phyloP scores from a whole-genome alignment of 805 yeast genomes.

The Yamadazyma paraphyllophila region DNA sequence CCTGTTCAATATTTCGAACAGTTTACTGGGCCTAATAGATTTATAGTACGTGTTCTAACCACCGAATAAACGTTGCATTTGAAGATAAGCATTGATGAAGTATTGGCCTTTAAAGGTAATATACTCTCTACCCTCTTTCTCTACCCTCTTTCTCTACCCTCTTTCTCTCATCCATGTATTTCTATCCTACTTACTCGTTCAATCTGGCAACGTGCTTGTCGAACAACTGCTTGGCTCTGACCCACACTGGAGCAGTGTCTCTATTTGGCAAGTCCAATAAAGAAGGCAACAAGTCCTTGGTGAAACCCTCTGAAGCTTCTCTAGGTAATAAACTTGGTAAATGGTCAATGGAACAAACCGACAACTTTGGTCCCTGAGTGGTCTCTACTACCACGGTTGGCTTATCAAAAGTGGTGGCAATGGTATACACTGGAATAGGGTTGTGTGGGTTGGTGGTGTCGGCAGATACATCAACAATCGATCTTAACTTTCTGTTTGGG shows the following conservation, averaged over 20 bases:
- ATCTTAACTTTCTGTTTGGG: constrained; percentile 72
- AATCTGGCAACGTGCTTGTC: constrained; percentile 82
- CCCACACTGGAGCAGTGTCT: constrained; percentile 86
- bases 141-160: too few species aligned
- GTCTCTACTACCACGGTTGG: constrained; percentile 89
- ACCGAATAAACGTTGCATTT: too few species aligned
- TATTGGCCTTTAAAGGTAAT: too few species aligned
- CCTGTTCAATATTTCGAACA: too few species aligned
- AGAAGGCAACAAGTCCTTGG: constrained; percentile 85
- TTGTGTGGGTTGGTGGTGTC: constrained; percentile 98
- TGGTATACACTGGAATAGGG: constrained; percentile 90
- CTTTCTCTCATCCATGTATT: too few species aligned
- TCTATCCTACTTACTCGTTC: neutral
- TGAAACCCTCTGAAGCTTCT: constrained; percentile 92
- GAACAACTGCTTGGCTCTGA: constrained; percentile 77
- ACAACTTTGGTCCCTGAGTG: constrained; percentile 76
- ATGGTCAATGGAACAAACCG: constrained; percentile 95
- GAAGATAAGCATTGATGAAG: too few species aligned
- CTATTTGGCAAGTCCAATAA: constrained; percentile 82
- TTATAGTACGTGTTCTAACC: too few species aligned
- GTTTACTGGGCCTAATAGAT: too few species aligned
- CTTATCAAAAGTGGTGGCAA: constrained; percentile 85
- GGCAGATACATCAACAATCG: constrained; percentile 96
- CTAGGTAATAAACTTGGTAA: constrained; percentile 94
- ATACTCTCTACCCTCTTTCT: too few species aligned